phyloP scores from a whole-genome alignment of 805 yeast genomes.

The Myxozyma vanderwaltii region DNA sequence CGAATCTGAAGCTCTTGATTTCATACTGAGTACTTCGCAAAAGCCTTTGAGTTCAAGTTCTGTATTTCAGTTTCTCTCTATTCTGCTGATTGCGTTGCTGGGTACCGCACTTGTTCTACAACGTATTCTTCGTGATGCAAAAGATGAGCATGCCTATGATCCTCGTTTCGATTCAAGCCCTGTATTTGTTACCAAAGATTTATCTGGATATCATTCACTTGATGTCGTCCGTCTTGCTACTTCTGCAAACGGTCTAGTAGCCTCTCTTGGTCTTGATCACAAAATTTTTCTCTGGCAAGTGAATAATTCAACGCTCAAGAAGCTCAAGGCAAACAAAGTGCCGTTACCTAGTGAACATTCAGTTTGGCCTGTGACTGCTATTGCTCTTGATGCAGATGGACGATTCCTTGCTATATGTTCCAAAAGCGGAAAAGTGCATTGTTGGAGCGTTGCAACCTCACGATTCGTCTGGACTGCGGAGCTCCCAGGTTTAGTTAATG shows the following conservation, averaged over 20 bases:
- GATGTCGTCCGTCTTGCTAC: conserved; percentile 66
- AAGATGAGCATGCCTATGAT: conserved; percentile 35
- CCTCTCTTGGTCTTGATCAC: conserved; percentile 75
- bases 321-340: conserved; percentile 32
- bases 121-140: conserved; percentile 27
- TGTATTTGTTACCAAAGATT: conserved; percentile 45
- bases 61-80: neutral
- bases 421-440: conserved; percentile 20
- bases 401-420: conserved; percentile 24
- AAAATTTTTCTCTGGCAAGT: conserved; percentile 66
- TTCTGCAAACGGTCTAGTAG: conserved; percentile 60
- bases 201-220: conserved; percentile 56
- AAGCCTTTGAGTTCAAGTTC: neutral
- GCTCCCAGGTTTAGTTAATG: conserved; percentile 17
- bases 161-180: conserved; percentile 36
- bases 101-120: conserved; percentile 23
- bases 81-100: conserved; percentile 5
- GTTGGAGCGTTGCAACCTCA: conserved; percentile 31
- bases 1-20: no score
- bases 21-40: neutral
- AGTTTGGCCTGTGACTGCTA: conserved; percentile 38
- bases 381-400: conserved; percentile 32
- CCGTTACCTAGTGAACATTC: conserved; percentile 32
- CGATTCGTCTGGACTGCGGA: conserved; percentile 32
- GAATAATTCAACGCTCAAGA: conserved; percentile 12